These are phyloP conservation scores for Mortierella sp. DNA, from an alignment of 371 early-diverging fungal species.

Conservation along the genomic window DNA sequence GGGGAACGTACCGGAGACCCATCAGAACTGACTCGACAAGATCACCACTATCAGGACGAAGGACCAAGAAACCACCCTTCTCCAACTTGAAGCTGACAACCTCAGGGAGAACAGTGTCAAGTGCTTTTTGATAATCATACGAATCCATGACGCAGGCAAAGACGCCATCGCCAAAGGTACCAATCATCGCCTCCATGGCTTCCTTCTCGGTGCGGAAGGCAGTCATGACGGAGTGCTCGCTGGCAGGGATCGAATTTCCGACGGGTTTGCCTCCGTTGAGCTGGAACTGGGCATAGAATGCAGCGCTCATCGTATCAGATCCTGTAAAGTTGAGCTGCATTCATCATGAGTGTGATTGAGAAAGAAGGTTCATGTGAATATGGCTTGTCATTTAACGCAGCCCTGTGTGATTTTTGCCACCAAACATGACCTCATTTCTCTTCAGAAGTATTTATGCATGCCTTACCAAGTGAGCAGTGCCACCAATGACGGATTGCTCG, in stretches of 20 bases:
- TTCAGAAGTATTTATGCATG: background rate
- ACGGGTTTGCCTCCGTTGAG: conserved; percentile 81
- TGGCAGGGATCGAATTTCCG: conserved; percentile 86
- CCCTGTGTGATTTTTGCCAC: background rate
- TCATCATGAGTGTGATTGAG: background rate
- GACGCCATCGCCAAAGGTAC: conserved; percentile 76
- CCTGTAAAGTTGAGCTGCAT: conserved; percentile 81
- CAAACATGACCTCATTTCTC: background rate
- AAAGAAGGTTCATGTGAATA: background rate
- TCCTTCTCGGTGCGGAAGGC: conserved; percentile 75
- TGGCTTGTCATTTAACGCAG: background rate
- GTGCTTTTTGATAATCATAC: conserved; percentile 79
- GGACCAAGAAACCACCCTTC: conserved; percentile 82
- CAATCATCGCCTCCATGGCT: conserved; percentile 75
- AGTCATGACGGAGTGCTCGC: conserved; percentile 93
- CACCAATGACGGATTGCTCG: conserved; percentile 88
- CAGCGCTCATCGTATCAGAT: conserved; percentile 84
- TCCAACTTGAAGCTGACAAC: conserved; percentile 66
- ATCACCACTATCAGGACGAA: conserved; percentile 91
- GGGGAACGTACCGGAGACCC: conserved; percentile 66
- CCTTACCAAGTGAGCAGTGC: conserved; percentile 80
- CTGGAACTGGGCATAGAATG: conserved; percentile 80
- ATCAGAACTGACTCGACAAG: conserved; percentile 79
- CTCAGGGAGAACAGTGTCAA: conserved; percentile 77
- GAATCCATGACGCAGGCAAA: conserved; percentile 89